Evolutionary conservation across 169 alveolate species (phyloP), one percentile per base, ranked within the genome.

Genomic region (Besnoitia besnoiti): DNA sequence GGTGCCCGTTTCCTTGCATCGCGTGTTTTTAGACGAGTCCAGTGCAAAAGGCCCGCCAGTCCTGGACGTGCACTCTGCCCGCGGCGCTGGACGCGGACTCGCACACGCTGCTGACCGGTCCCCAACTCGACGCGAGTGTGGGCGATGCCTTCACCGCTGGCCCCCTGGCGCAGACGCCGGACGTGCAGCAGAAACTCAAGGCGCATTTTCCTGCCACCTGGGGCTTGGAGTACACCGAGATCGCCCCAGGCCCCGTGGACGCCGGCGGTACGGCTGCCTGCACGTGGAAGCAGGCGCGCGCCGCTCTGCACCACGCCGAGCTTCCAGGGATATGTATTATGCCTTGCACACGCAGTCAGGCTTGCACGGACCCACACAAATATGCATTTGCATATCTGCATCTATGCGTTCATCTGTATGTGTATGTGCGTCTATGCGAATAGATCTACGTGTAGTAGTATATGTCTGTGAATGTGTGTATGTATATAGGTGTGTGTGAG

Each of bases 21-120:
- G 40, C 37, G 76, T 61, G 40, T 24, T 24, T 61, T 19, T 67
- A 67, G 80, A 67, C 80, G 80, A 67, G 80, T n/a, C 80, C 80
- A 5, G 80, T 67, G 80, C 80, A 67, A n/a, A 67, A 67, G 44
- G 80, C 80, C n/a, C 39, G 80, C 14, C 80, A 67, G 7, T 84
- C 89, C 73, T 90, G 93, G 93, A 49, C 89, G 46, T 90, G 93
- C 85, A 79, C 90, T 47, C 85, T 90, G 61, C 93, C 93, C n/a
- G 42, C 90, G 27, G 93, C 93, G 0, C 85, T 90, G 30, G 93
- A 90, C 62, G 59, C 82, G 61, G 40, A 61, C 30, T 16, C 44
- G 44, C 80, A 67, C 80, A 67, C 47, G 14, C 80, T 67, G 46
- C 10, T 67, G 10, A 30, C 80, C 44, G 80, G 80, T 30, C 47